Base-by-base conservation (phyloP, 2,329 filamentous ascomycete genomes). In the Aspergillus transmontanensis region DNA sequence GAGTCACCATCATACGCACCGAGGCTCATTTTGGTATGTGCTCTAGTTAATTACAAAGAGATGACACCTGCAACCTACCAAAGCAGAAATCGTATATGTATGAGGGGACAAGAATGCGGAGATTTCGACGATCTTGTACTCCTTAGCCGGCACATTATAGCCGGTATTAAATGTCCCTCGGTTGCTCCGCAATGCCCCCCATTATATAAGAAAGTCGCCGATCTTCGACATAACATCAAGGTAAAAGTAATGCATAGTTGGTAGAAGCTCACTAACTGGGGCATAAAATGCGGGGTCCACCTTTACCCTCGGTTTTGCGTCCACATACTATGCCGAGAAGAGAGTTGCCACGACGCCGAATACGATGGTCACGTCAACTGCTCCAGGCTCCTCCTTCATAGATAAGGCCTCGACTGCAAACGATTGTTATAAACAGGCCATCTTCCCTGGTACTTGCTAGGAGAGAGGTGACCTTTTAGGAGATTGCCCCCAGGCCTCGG, bases 271-370 rank as follows among this genome's bases (percentile, higher is more conserved):
- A 54, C 28, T 53, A 34, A 28, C 30, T 34, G 9, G 7, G n/a
- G n/a, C 28, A 53, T 32, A 21, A 54, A 54, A 36, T 55, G 51
- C 51, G 51, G 51, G 51, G 51, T 39, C 51, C 51, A 26, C 51
- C 1, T 12, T 12, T 26, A 39, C n/a, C 51, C 30, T 39, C 32
- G 51, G 32, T 26, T 39, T 39, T 16, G 6, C 19, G 6, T 54
- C 14, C 16, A 36, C 30, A 4, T 21, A 36, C 6, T 36, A 54
- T 36, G n/a, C 51, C 51, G 51, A 54, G 19, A 54, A 6, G 30
- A n/a, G 51, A 34, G 9, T 54, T 23, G 30, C 46, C 46, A 50
- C 46, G 46, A 50, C 16, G 26, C 46, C 46, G 46, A 50, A 50
- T 50, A 50, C 46, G 46, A 50, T 50, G 46, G 46, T 6, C 23